phyloP scores from a whole-genome alignment of 352 stramenopile genomes.

The Salisapilia sapeloensis region DNA sequence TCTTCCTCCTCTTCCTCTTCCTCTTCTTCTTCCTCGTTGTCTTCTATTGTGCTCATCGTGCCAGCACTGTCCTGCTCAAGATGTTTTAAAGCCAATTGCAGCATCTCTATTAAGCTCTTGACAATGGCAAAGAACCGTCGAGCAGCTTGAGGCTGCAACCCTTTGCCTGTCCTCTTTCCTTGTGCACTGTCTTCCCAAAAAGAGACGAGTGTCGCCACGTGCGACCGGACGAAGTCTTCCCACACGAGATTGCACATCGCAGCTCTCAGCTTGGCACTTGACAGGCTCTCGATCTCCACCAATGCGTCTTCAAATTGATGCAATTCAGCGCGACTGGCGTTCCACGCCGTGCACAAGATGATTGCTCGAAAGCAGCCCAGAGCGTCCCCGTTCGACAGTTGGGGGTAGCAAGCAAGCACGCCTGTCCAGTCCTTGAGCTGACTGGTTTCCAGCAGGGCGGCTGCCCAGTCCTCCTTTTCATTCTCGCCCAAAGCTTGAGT shows the following conservation, averaged over 20 bases:
- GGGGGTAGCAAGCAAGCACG: slow-evolving; percentile 35
- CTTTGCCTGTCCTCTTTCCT: slow-evolving; percentile 42
- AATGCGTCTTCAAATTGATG: slow-evolving; percentile 64
- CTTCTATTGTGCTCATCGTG: slow-evolving; percentile 2
- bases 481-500: slow-evolving; percentile 3
- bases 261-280: slow-evolving; percentile 15
- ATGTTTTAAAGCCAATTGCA: slow-evolving; percentile 16
- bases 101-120: slow-evolving; percentile 25
- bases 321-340: slow-evolving; percentile 68
- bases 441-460: slow-evolving; percentile 27
- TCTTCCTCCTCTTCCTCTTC: slow-evolving; percentile 11
- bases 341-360: slow-evolving; percentile 59
- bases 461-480: slow-evolving; percentile 31
- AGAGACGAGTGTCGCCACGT: slow-evolving; percentile 61
- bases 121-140: slow-evolving; percentile 69
- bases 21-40: slow-evolving; percentile 8
- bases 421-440: slow-evolving; percentile 54
- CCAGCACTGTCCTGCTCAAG: slow-evolving; percentile 1
- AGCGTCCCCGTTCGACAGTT: slow-evolving; percentile 33
- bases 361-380: slow-evolving; percentile 50
- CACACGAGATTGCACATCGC: slow-evolving; percentile 60
- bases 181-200: slow-evolving; percentile 71
- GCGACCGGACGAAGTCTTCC: slow-evolving; percentile 65
- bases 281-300: slow-evolving; percentile 33
- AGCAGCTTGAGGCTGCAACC: slow-evolving; percentile 57